phyloP scores from a whole-genome alignment of 495 filamentous ascomycete genomes.

The Aspergillus heteromorphus region DNA sequence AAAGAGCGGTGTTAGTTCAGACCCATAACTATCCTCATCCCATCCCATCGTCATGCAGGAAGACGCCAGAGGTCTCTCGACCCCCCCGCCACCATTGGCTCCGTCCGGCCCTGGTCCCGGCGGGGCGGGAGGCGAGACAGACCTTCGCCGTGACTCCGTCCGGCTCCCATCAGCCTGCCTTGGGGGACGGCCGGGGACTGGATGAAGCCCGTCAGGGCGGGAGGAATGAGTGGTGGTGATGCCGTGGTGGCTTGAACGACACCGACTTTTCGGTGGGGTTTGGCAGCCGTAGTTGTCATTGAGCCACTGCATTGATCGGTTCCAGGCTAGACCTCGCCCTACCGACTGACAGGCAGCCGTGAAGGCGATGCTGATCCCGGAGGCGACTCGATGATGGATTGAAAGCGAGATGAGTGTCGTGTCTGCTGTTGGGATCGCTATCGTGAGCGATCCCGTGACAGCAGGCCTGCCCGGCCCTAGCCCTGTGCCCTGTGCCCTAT shows the following conservation, averaged over 20 bases:
- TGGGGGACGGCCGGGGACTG: background rate
- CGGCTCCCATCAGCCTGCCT: background rate
- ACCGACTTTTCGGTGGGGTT: background rate
- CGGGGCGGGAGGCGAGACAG: background rate
- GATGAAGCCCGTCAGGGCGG: background rate
- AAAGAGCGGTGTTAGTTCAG: slow-evolving; percentile 9
- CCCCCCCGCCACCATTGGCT: background rate
- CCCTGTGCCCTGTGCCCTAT: background rate
- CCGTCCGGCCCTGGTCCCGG: background rate
- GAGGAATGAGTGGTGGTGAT: background rate
- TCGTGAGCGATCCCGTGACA: background rate
- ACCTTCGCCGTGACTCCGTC: no score
- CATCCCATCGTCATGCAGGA: background rate
- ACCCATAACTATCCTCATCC: background rate
- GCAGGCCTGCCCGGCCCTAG: background rate
- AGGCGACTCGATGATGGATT: background rate
- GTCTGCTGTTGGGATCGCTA: background rate
- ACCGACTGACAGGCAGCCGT: background rate
- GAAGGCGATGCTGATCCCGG: background rate
- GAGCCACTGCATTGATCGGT: background rate
- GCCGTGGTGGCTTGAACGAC: background rate
- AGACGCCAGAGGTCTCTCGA: background rate
- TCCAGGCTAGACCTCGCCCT: background rate
- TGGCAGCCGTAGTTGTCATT: background rate
- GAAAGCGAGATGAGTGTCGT: background rate